A percentile compares a stretch with the other conserved stretches of the same genome.
These are phyloP conservation scores for Spatholobus suberectus DNA, from an alignment of 306 rosid genomes.

Conservation along the genomic window DNA sequence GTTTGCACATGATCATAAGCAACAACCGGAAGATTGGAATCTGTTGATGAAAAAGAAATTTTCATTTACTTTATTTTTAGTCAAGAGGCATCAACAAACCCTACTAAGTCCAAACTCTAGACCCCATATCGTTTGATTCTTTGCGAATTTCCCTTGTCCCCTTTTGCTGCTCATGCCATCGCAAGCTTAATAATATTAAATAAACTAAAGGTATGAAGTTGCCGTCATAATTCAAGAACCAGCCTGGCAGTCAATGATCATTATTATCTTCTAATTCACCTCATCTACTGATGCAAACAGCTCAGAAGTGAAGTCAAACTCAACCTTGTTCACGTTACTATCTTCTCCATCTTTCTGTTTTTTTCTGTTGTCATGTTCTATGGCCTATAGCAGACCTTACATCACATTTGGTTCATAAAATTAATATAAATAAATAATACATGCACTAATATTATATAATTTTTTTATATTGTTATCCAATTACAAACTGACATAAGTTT, in stretches of 20 bases:
- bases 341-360: constrained; percentile 8
- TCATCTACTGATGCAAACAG: neutral
- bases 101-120: neutral
- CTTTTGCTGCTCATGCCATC: neutral
- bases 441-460: too few species aligned
- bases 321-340: constrained; percentile 19
- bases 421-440: too few species aligned
- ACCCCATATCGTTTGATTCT: neutral
- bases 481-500: too few species aligned
- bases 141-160: neutral
- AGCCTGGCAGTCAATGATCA: neutral
- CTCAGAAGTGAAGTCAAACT: constrained; percentile 42
- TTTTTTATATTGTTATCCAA: too few species aligned
- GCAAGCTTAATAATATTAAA: neutral
- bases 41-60: neutral
- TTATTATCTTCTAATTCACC: neutral
- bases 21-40: neutral
- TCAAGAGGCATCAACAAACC: neutral
- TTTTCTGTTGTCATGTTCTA: neutral
- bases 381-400: neutral
- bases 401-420: neutral
- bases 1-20: neutral
- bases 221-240: neutral
- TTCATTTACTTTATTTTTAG: neutral
- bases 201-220: neutral